Percentiles rank a stretch among this genome's conserved stretches.
These are phyloP conservation scores for Tolypocladium album DNA, from an alignment of 2,329 filamentous ascomycete species.

Conservation along the genomic window DNA sequence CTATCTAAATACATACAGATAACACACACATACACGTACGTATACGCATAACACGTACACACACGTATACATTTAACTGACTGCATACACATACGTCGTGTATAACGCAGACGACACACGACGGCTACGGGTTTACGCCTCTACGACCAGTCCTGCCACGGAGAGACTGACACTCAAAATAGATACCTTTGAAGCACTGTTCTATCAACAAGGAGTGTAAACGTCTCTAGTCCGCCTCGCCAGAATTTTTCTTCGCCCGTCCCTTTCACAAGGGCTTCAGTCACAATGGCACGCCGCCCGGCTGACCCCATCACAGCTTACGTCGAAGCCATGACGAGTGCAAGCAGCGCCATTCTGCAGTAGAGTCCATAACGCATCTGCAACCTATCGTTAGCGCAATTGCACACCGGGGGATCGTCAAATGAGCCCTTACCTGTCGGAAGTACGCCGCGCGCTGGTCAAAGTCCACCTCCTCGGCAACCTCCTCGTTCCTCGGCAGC, in stretches of 20 bases:
- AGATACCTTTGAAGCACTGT: not conserved
- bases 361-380: conserved; percentile 98
- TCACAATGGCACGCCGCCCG: not conserved
- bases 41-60: not conserved
- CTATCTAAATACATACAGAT: not conserved
- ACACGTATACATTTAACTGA: not conserved
- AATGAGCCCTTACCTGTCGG: conserved; percentile 71
- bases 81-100: conserved; percentile 9
- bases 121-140: not conserved
- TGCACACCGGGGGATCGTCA: not conserved
- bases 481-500: conserved; percentile 84
- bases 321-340: conserved; percentile 62
- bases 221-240: not conserved
- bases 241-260: not conserved
- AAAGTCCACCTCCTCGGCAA: conserved; percentile 93
- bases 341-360: conserved; percentile 93
- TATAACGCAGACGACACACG: conserved; percentile 3
- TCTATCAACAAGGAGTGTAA: not conserved
- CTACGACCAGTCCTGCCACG: not conserved
- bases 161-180: not conserved
- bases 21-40: conserved; percentile 1
- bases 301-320: conserved; percentile 3
- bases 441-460: conserved; percentile 97
- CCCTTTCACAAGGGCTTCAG: not conserved
- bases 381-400: conserved; percentile 27